These are phyloP conservation scores for Xylaria palmicola DNA, from an alignment of 495 filamentous ascomycete species.

Conservation along the genomic window DNA sequence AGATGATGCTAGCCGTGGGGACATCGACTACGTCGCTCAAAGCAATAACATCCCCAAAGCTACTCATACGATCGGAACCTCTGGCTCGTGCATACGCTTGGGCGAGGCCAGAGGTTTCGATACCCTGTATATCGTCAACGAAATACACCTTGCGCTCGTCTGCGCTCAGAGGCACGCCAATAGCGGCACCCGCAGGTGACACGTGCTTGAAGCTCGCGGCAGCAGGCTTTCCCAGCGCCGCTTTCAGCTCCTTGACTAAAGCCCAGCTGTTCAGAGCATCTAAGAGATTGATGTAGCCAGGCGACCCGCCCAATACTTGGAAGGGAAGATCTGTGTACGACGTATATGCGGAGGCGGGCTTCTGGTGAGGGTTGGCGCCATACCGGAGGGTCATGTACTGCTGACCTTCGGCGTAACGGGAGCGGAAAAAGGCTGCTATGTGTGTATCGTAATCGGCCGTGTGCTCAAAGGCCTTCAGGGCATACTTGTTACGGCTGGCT, in stretches of 20 bases:
- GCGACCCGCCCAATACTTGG: conserved; percentile 89
- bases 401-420: conserved; percentile 85
- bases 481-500: conserved; percentile 77
- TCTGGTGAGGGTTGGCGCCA: conserved; percentile 96
- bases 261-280: conserved; percentile 97
- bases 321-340: conserved; percentile 77
- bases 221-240: conserved; percentile 81
- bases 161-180: conserved; percentile 79
- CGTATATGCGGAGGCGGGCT: conserved; percentile 82
- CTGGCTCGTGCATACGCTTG: conserved; percentile 94
- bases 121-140: conserved; percentile 88
- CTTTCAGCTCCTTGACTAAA: conserved; percentile 92
- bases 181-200: conserved; percentile 92
- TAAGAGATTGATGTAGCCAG: conserved; percentile 95
- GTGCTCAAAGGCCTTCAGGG: conserved; percentile 96
- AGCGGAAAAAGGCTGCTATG: conserved; percentile 96
- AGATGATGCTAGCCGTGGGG: conserved; percentile 92
- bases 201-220: conserved; percentile 99
- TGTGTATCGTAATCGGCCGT: conserved; percentile 96
- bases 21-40: conserved; percentile 87
- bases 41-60: conserved; percentile 94
- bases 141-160: conserved; percentile 96
- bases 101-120: conserved; percentile 80
- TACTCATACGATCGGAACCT: conserved; percentile 95
- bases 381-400: conserved; percentile 88